Conservation (phyloP, 768 basidiomycete genomes). For the Tephrocybe sp. region DNA sequence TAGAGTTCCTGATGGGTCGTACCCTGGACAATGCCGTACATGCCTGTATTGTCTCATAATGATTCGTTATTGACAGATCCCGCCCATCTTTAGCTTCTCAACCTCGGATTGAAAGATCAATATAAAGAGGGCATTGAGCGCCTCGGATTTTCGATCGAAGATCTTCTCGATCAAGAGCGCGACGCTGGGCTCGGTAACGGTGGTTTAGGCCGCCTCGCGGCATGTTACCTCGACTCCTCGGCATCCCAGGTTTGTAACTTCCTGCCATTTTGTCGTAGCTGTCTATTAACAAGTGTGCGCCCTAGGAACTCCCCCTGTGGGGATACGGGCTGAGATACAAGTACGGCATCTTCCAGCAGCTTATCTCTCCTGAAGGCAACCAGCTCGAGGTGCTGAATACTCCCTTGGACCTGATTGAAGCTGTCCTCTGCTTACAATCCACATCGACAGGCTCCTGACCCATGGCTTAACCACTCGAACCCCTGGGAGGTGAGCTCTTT, state of each 20-base stretch:
- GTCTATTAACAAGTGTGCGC: neutral
- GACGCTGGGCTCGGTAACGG: conserved; percentile 96
- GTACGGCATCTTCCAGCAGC: conserved; percentile 95
- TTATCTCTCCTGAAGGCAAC: conserved; percentile 81
- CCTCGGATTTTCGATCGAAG: conserved; percentile 91
- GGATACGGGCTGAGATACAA: conserved; percentile 93
- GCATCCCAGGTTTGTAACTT: conserved; percentile 75
- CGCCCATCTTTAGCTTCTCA: conserved; percentile 62
- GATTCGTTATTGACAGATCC: neutral
- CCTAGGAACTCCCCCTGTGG: conserved; percentile 84
- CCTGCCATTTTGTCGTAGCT: conserved; percentile 62
- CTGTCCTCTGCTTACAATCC: neutral
- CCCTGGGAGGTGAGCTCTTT: conserved; percentile 67
- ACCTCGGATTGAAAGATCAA: conserved; percentile 79
- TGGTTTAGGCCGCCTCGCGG: conserved; percentile 92
- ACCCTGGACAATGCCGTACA: conserved; percentile 70
- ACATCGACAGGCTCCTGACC: conserved; percentile 74
- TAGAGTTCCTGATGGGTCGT: conserved; percentile 89
- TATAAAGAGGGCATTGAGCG: conserved; percentile 66
- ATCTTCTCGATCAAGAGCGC: conserved; percentile 83
- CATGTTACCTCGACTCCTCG: conserved; percentile 95
- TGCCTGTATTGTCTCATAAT: conserved; percentile 5
- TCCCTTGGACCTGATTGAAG: neutral
- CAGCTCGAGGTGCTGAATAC: conserved; percentile 78
- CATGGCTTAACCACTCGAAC: conserved; percentile 87